These are phyloP conservation scores for Yamadazyma akitaensis DNA, from an alignment of 805 yeast genomes.

Conservation along the genomic window DNA sequence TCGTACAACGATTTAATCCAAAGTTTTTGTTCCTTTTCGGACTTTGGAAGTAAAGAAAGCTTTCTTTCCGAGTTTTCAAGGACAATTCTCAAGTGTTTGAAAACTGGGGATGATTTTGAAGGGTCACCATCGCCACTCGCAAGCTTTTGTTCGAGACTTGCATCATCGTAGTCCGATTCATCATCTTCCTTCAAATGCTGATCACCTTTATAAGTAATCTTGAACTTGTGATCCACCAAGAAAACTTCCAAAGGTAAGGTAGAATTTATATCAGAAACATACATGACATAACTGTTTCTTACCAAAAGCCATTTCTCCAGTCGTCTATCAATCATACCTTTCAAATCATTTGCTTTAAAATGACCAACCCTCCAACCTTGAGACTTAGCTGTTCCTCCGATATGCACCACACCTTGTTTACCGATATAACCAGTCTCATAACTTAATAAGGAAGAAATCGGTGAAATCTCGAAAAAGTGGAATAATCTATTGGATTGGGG, in stretches of 20 bases:
- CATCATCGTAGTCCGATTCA: conserved; percentile 45
- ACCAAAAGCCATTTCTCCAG: conserved; percentile 90
- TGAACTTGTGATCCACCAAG: conserved; percentile 75
- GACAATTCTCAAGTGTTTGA: conserved; percentile 50
- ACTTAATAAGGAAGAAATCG: conserved; percentile 77
- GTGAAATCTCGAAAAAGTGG: conserved; percentile 87
- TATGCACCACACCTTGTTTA: conserved; percentile 81
- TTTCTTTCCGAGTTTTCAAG: conserved; percentile 78
- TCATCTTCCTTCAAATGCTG: conserved; percentile 28
- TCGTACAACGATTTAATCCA: conserved; percentile 75
- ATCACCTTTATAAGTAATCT: conserved; percentile 48
- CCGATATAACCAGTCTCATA: conserved; percentile 81
- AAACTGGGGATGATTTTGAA: conserved; percentile 41
- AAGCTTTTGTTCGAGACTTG: conserved; percentile 22
- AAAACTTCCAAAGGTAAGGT: conserved; percentile 91
- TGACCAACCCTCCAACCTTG: conserved; percentile 98
- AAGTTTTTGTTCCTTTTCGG: conserved; percentile 57
- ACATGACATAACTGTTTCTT: conserved; percentile 78
- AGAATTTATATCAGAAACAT: conserved; percentile 81
- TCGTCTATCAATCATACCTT: conserved; percentile 87
- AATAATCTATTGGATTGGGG: conserved; percentile 82
- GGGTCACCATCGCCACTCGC: conserved; percentile 21
- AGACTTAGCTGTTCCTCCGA: conserved; percentile 77
- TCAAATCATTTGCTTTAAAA: conserved; percentile 70
- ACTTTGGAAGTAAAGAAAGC: conserved; percentile 64